Evolutionary conservation across 805 yeast species (phyloP).

Genomic region (Metahyphopichia silvanorum): DNA sequence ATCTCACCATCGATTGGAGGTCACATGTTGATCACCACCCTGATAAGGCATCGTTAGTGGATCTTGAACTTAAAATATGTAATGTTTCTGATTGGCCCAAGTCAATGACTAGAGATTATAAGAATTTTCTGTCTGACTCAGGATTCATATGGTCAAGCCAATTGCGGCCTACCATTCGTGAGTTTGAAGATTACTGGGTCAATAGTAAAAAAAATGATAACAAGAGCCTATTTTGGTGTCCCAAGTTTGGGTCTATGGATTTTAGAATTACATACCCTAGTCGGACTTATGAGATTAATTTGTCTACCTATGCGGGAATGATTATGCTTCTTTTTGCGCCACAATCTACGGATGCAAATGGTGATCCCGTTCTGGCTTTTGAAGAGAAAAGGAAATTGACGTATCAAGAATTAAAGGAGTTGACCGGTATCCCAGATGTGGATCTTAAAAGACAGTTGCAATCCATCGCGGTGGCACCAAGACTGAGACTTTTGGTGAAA

Average conservation of each 20-base stretch:
- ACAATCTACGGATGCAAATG: slow-evolving; percentile 27
- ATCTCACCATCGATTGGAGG: slow-evolving; percentile 38
- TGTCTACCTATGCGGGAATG: slow-evolving; percentile 79
- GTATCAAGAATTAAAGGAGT: slow-evolving; percentile 56
- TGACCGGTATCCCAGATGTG: slow-evolving; percentile 67
- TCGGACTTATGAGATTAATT: slow-evolving; percentile 69
- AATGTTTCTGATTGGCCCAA: slow-evolving; percentile 45
- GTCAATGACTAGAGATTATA: slow-evolving; percentile 43
- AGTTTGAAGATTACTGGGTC: slow-evolving; percentile 41
- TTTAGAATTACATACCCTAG: slow-evolving; percentile 66
- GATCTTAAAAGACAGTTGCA: slow-evolving; percentile 78
- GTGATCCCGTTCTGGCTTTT: slow-evolving; percentile 34
- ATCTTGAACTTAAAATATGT: slow-evolving; percentile 41
- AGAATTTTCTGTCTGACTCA: slow-evolving; percentile 19
- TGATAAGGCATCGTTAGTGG: slow-evolving; percentile 16
- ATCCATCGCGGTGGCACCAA: slow-evolving; percentile 81
- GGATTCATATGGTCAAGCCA: slow-evolving; percentile 39
- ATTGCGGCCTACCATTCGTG: slow-evolving; percentile 30
- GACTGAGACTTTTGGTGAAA: slow-evolving; percentile 71
- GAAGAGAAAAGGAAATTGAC: slow-evolving; percentile 56
- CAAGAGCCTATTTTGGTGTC: slow-evolving; percentile 64
- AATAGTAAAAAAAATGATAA: slow-evolving; percentile 37
- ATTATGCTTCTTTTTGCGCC: slow-evolving; percentile 69
- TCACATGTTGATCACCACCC: slow-evolving; percentile 9
- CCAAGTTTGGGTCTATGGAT: slow-evolving; percentile 80